Base-by-base conservation (phyloP, 441 rosid genomes). In the Daphne laureola region DNA sequence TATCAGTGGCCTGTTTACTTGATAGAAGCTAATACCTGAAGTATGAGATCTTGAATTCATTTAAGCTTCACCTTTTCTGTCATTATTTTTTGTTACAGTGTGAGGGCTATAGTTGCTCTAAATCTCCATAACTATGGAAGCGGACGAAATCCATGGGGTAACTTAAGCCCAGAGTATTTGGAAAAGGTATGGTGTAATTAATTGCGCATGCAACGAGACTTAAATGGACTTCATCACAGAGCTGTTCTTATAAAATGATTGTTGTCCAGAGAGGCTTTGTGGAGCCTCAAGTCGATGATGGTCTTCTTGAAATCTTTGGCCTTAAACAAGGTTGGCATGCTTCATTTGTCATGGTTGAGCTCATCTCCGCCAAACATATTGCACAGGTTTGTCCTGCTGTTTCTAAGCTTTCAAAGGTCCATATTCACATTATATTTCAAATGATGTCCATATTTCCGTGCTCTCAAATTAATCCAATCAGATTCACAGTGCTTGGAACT, bases 271-370 rank as follows among this genome's bases (percentile, higher is more conserved):
- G 72, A 68, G 97, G 96, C 27, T 90, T 93, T 70, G 95, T 93
- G 27, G 87, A 87, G 73, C 96, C 99, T 14, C 87, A 83, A 62
- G 83, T 74, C 13, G 96, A 85, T 67, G 99, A 93, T 71, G 97
- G 99, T 46, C 82, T 93, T 26, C 77, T 93, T 27, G 97, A 93
- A 74, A 87, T 93, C 53, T 93, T 90, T 67, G 97, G 97, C 21
- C 67, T 90, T 58, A 93, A 93, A 78, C 99, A 93, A 70, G 97
- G 86, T 59, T 93, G 99, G 97, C 99, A 93, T 73, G 97, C 99
- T 41, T 93, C 97, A 1, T 87, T 93, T 42, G 97, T 93, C 16
- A 90, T 93, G 99, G 97, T 87, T 58, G 99, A 93, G 65, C 96
- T 93, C 70, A 93, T 93, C 59, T 80, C 96, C 4, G 99, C 99